These are phyloP conservation scores for Drechslera avenae DNA, from an alignment of 2,329 filamentous ascomycete genomes.

Conservation along the genomic window DNA sequence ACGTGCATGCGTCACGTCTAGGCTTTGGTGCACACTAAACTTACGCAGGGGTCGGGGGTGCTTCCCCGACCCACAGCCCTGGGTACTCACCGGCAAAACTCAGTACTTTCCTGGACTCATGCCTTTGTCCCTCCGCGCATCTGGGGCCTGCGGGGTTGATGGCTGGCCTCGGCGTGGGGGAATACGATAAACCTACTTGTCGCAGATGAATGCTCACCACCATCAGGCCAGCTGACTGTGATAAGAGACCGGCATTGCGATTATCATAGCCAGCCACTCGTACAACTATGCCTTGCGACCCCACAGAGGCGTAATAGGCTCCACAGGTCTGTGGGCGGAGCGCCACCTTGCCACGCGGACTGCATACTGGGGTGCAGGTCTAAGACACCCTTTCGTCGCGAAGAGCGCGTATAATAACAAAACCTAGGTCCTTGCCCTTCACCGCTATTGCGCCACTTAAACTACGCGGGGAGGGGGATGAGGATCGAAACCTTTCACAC, in stretches of 20 bases:
- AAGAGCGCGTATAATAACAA: slow-evolving; percentile 6
- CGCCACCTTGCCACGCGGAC: neutral
- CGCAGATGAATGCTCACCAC: slow-evolving; percentile 3
- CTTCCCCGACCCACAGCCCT: slow-evolving; percentile 27
- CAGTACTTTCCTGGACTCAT: slow-evolving; percentile 18
- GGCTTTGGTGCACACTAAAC: slow-evolving; percentile 15
- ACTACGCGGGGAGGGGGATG: neutral
- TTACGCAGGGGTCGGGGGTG: slow-evolving; percentile 28
- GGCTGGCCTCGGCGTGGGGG: slow-evolving; percentile 20
- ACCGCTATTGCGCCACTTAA: slow-evolving; percentile 11
- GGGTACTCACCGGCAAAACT: slow-evolving; percentile 27
- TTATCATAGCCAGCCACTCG: slow-evolving; percentile 9
- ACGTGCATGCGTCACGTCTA: slow-evolving; percentile 20
- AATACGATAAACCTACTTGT: slow-evolving; percentile 16
- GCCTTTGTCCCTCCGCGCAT: slow-evolving; percentile 13
- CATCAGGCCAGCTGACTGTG: slow-evolving; percentile 4
- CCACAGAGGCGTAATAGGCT: slow-evolving; percentile 7
- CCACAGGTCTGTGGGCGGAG: slow-evolving; percentile 1
- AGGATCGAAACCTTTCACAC: neutral
- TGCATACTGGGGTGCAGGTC: neutral
- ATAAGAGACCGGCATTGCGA: slow-evolving; percentile 13
- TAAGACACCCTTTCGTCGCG: neutral
- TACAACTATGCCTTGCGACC: slow-evolving; percentile 1
- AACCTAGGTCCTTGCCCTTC: neutral
- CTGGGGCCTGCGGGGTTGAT: slow-evolving; percentile 22